Percentiles rank a stretch among this genome's conserved stretches.
These are phyloP conservation scores for Calvatia gigantea DNA, from an alignment of 768 basidiomycete species.

Conservation along the genomic window DNA sequence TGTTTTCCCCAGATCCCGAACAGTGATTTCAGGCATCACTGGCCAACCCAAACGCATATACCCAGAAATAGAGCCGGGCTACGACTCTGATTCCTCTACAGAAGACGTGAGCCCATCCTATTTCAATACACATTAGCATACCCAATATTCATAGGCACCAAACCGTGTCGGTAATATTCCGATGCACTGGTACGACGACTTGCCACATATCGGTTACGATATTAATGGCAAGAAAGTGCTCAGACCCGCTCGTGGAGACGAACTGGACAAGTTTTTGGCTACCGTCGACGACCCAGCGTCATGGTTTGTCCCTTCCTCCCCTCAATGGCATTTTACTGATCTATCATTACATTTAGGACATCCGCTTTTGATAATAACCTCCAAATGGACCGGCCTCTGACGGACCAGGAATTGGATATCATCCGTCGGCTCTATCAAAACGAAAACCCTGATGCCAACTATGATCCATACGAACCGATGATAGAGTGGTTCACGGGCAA, in stretches of 20 bases:
- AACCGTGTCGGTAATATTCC: conserved; percentile 95
- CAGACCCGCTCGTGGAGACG: conserved; percentile 92
- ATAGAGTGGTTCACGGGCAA: conserved; percentile 97
- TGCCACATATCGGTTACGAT: conserved; percentile 98
- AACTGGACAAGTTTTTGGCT: conserved; percentile 92
- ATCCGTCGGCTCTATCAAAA: conserved; percentile 86
- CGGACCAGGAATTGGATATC: conserved; percentile 90
- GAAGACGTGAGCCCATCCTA: conserved; percentile 66
- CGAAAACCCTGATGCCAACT: conserved; percentile 87
- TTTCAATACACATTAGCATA: not conserved
- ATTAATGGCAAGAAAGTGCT: conserved; percentile 92
- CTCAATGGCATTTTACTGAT: not conserved
- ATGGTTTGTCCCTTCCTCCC: conserved; percentile 56
- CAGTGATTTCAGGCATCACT: conserved; percentile 74
- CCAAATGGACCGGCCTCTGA: conserved; percentile 82
- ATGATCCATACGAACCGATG: conserved; percentile 91
- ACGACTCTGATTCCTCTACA: conserved; percentile 88
- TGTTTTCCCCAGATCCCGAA: conserved; percentile 63
- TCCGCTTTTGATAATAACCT: conserved; percentile 87
- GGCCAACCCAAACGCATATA: conserved; percentile 81
- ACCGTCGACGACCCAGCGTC: conserved; percentile 89
- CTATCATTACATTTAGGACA: conserved; percentile 51
- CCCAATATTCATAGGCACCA: conserved; percentile 56
- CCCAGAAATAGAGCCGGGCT: conserved; percentile 86
- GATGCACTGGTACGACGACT: conserved; percentile 98